Conservation (phyloP, 2,329 filamentous ascomycete genomes). For the Beauveria medogensis region DNA sequence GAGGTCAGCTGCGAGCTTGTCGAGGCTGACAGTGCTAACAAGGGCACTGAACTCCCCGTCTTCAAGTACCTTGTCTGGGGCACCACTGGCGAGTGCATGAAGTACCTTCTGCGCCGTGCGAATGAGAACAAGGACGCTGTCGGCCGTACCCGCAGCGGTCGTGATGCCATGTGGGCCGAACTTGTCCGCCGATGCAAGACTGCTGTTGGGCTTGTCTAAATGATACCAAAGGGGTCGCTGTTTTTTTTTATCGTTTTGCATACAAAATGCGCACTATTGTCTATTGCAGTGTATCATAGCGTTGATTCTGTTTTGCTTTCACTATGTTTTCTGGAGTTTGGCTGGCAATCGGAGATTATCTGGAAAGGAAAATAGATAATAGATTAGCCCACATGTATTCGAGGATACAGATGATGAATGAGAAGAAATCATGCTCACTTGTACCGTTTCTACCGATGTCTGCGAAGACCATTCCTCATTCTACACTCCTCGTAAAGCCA, state of each 20-base stretch:
- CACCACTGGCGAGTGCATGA: slow-evolving; percentile 72
- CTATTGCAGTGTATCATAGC: slow-evolving; percentile 12
- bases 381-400: slow-evolving; percentile 7
- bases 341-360: neutral
- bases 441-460: neutral
- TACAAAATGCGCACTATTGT: slow-evolving; percentile 5
- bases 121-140: slow-evolving; percentile 70
- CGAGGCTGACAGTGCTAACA: slow-evolving; percentile 24
- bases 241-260: neutral
- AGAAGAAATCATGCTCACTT: slow-evolving; percentile 8
- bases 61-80: slow-evolving; percentile 67
- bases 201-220: slow-evolving; percentile 29
- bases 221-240: slow-evolving; percentile 11
- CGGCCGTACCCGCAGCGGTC: slow-evolving; percentile 51
- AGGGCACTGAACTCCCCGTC: slow-evolving; percentile 41
- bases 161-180: slow-evolving; percentile 56
- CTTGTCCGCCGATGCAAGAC: slow-evolving; percentile 46
- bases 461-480: neutral
- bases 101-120: slow-evolving; percentile 57
- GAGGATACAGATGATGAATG: slow-evolving; percentile 9
- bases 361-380: slow-evolving; percentile 8
- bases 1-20: slow-evolving; percentile 67
- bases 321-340: slow-evolving; percentile 7
- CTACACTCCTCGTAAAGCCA: slow-evolving; percentile 50
- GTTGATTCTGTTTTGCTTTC: slow-evolving; percentile 6